Evolutionary conservation across 1,284 basidiomycete genomes (phyloP).

Genomic region (Leccinum glutinopallens): DNA sequence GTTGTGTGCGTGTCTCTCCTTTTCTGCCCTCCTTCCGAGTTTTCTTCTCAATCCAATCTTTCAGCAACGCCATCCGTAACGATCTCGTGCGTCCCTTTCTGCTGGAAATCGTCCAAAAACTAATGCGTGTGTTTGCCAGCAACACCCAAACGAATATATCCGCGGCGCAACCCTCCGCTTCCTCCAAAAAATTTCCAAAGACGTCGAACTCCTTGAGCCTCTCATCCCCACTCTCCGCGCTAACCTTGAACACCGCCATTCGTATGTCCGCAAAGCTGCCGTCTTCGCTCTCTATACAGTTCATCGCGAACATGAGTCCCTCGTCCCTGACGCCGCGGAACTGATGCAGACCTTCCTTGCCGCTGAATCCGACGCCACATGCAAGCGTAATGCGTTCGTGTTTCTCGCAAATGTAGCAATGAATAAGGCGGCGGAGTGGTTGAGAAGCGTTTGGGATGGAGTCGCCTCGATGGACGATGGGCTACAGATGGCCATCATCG

Average conservation of each 20-base stretch:
- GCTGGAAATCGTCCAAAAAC: neutral
- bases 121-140: conserved; percentile 47
- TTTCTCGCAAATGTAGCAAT: conserved; percentile 91
- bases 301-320: conserved; percentile 91
- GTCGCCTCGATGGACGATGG: conserved; percentile 88
- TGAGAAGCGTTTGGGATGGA: conserved; percentile 84
- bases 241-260: conserved; percentile 97
- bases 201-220: conserved; percentile 94
- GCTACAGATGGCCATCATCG: conserved; percentile 95
- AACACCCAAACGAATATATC: conserved; percentile 99
- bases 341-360: conserved; percentile 96
- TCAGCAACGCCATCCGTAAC: conserved; percentile 94
- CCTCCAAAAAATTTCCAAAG: conserved; percentile 93
- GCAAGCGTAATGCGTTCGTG: conserved; percentile 97
- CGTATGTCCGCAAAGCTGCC: conserved; percentile 98
- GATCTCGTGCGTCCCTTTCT: conserved; percentile 69
- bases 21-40: neutral
- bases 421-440: conserved; percentile 90
- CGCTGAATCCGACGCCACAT: conserved; percentile 96
- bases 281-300: conserved; percentile 96
- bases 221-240: conserved; percentile 91
- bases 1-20: conserved; percentile 75
- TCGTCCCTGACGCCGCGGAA: conserved; percentile 97
- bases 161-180: conserved; percentile 96
- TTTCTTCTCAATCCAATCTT: conserved; percentile 17